Percentiles rank a stretch among this genome's conserved stretches.
phyloP scores from a whole-genome alignment of 2,329 filamentous ascomycete species.

The Hypoxylon sp. region DNA sequence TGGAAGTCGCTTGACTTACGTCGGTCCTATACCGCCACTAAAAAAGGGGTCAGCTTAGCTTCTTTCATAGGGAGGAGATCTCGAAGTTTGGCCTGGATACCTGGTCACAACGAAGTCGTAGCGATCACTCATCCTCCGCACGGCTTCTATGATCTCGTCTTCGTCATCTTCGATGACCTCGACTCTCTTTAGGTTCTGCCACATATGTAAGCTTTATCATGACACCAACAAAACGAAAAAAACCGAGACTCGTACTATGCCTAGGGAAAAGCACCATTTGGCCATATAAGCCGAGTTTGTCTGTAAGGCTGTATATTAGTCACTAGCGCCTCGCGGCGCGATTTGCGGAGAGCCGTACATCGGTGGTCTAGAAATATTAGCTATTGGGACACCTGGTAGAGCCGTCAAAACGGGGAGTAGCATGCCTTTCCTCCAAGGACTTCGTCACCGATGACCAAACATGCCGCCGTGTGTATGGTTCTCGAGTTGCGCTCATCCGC shows the following conservation, averaged over 20 bases:
- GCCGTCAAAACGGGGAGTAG: neutral
- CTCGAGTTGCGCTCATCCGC: conserved; percentile 69
- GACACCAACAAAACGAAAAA: neutral
- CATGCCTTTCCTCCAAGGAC: conserved; percentile 91
- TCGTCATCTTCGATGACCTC: conserved; percentile 97
- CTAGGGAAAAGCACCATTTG: conserved; percentile 73
- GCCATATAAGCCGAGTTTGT: conserved; percentile 74
- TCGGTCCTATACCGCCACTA: conserved; percentile 93
- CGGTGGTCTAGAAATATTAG: conserved; percentile 47
- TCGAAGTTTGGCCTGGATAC: conserved; percentile 49
- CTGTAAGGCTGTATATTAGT: conserved; percentile 53
- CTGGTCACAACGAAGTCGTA: conserved; percentile 97
- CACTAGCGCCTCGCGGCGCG: conserved; percentile 4
- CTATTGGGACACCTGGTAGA: neutral
- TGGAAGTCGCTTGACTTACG: conserved; percentile 68
- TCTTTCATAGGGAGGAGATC: neutral
- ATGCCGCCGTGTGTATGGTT: conserved; percentile 89
- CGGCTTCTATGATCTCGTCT: conserved; percentile 87
- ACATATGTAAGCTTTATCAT: conserved; percentile 23
- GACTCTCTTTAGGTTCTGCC: conserved; percentile 79
- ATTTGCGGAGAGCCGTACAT: conserved; percentile 43
- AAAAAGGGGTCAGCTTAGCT: conserved; percentile 27
- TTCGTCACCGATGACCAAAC: conserved; percentile 96
- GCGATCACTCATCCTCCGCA: conserved; percentile 84
- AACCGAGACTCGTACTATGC: conserved; percentile 61